Conservation (phyloP, 371 early-diverging fungal species). For the Mucor lusitanicus region DNA sequence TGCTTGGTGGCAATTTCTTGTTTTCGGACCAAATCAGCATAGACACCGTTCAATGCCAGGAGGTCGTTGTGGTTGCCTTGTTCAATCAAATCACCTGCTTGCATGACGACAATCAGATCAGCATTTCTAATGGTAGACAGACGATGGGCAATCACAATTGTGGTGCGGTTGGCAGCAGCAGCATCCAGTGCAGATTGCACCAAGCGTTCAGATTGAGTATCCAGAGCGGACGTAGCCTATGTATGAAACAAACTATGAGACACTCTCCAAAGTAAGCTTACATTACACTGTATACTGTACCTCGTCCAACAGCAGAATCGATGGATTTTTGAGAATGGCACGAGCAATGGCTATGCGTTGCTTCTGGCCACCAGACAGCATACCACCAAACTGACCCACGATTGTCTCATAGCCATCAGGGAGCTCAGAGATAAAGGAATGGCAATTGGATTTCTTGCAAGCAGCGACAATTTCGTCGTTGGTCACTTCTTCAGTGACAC, state of each 20-base stretch:
- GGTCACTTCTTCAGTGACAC: conserved; percentile 48
- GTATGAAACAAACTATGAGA: neutral
- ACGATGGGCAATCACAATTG: conserved; percentile 93
- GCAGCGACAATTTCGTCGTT: conserved; percentile 64
- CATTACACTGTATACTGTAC: conserved; percentile 23
- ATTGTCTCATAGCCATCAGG: conserved; percentile 79
- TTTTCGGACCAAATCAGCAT: conserved; percentile 58
- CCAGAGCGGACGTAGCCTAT: conserved; percentile 77
- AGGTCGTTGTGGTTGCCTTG: conserved; percentile 72
- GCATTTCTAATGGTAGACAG: conserved; percentile 81
- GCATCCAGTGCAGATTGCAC: conserved; percentile 82
- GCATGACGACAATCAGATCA: conserved; percentile 83
- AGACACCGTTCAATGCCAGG: conserved; percentile 51
- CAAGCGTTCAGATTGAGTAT: conserved; percentile 78
- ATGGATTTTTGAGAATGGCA: conserved; percentile 49
- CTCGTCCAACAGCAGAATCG: conserved; percentile 52
- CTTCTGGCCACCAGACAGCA: conserved; percentile 83
- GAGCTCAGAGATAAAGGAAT: conserved; percentile 75
- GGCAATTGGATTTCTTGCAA: conserved; percentile 70
- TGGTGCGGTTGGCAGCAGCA: conserved; percentile 79
- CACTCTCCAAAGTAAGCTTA: conserved; percentile 9
- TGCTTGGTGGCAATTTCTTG: conserved; percentile 53
- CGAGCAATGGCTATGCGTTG: conserved; percentile 54
- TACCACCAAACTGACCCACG: conserved; percentile 66
- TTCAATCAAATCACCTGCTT: conserved; percentile 72